Evolutionary conservation across 257 asterid genomes (phyloP), one percentile per base, ranked within the genome.

Genomic region (Scutellaria galericulata): DNA sequence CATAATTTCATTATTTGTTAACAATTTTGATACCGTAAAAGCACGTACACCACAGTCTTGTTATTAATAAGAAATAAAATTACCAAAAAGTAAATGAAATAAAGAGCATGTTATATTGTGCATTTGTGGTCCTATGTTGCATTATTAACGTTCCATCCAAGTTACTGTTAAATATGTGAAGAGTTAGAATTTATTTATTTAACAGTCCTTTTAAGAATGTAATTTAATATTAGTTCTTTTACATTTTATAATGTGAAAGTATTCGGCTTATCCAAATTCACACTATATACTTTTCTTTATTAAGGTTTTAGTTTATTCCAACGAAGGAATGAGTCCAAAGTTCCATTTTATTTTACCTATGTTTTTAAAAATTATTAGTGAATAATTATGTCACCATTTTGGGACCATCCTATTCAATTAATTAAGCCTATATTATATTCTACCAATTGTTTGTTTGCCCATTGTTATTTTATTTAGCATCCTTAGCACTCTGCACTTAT

Each of bases 331-430:
- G 66, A 37, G 12, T 59, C 47, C 66, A 13, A 59, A 31, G 46
- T 18, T 13, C 24, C 48, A 35, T 59, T 59, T 35, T 37, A 35
- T 1, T 24, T 59, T 35, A 13, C 47, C 3, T 13, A 59, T 5
- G 4, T 24, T 24, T 24, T 24, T 24, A 24, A 24, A 24, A 24
- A 24, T 24, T 24, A 24, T 24, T 50, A 24, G 20, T 44, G 12
- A 11, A 9, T 24, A 15, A 53, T 47, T 37, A 18, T 20, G 56
- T 13, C 44, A 62, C 60, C 37, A 72, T 20, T 44, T 50, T 50
- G 77, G 71, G 77, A 40, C 70, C 51, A 58, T 31, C 46, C 54
- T 53, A 31, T 13, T 70, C 13, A 46, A 24, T 31, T 57, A 27
- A 57, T n/a, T 27, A 9, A 1, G 9, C 14, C 14, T 11, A 58